Base-by-base conservation (phyloP, 2,329 filamentous ascomycete genomes). In the Cladosporium sp. region DNA sequence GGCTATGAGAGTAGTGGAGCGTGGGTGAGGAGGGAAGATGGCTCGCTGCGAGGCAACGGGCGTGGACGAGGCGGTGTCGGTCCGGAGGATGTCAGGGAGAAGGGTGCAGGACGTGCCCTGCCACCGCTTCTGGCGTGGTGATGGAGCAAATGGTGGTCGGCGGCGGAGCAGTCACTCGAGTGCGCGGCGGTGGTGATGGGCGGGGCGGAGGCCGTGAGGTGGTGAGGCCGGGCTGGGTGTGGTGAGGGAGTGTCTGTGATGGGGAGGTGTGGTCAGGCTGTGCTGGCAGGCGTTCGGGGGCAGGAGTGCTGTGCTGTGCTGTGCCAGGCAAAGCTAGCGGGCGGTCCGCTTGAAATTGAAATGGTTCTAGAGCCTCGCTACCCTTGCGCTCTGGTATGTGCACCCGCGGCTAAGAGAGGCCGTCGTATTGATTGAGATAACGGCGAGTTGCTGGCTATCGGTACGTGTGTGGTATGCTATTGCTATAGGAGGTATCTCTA, bases 1-100 rank as follows among this genome's bases (percentile, higher is more conserved):
- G 40, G 40, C 58, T 64, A 42, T 62, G 59, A n/a, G 54, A 52
- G 30, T 62, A 59, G n/a, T 36, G 50, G 55, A 56, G 60, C 37
- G 37, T 59, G 36, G 60, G 61, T 14, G 58, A 55, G 60, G 55
- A 63, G 38, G 54, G 30, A 39, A 19, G 12, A 40, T 12, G 11
- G 30, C 22, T 30, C 28, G 45, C 38, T 19, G 15, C 22, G 45
- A 25, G 14, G 51, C 15, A 37, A 38, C 36, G 56, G 19, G 38
- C 38, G 34, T 40, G 17, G 12, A 19, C 34, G 22, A 34, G 42
- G 42, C 42, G 11, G 42, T 19, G 47, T 42, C 47, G 20, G 54
- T 42, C 36, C 54, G 19, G 42, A 19, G 20, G 28, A 36, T 42
- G 40, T 36, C 19, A 45, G 40, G 42, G 54, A 56, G 54, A 56